A percentile compares a stretch with the other conserved stretches of the same genome.
Evolutionary conservation across 2,329 filamentous ascomycete genomes (phyloP).

Genomic region (Paecilomyces niveus): DNA sequence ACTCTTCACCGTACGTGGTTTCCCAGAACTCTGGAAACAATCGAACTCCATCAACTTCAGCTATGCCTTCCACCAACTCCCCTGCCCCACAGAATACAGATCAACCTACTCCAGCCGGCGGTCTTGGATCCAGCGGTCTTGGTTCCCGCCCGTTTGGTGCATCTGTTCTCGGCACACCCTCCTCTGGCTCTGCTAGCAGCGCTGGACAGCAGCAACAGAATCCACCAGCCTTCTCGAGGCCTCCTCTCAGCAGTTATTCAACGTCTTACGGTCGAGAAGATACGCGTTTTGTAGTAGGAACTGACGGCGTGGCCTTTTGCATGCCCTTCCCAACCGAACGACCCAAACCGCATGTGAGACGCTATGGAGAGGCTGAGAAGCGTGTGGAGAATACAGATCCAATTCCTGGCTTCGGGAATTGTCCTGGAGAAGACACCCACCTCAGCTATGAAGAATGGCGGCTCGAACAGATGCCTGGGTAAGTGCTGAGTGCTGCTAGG

Average conservation of each 20-base stretch:
- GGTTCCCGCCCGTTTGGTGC: too few relatives aligned
- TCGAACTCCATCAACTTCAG: background rate
- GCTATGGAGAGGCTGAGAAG: conserved; percentile 1
- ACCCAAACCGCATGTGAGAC: background rate
- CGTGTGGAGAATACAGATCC: background rate
- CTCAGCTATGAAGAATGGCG: conserved; percentile 8
- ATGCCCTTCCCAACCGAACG: background rate
- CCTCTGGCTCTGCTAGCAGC: too few relatives aligned
- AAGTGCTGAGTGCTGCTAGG: background rate
- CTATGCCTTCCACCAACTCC: background rate
- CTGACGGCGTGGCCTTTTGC: background rate
- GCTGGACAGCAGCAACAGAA: too few relatives aligned
- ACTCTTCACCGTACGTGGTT: background rate
- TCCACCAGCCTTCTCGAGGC: background rate
- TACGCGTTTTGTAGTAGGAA: background rate
- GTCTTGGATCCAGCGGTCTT: too few relatives aligned
- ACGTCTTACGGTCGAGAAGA: background rate
- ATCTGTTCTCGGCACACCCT: too few relatives aligned
- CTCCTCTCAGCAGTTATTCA: background rate
- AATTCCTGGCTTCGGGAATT: background rate
- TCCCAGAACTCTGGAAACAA: background rate
- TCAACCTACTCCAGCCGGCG: background rate
- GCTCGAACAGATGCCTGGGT: background rate
- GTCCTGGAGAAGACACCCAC: background rate
- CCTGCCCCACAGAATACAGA: background rate